These are phyloP conservation scores for Suillus spraguei DNA, from an alignment of 768 basidiomycete genomes.

Conservation along the genomic window DNA sequence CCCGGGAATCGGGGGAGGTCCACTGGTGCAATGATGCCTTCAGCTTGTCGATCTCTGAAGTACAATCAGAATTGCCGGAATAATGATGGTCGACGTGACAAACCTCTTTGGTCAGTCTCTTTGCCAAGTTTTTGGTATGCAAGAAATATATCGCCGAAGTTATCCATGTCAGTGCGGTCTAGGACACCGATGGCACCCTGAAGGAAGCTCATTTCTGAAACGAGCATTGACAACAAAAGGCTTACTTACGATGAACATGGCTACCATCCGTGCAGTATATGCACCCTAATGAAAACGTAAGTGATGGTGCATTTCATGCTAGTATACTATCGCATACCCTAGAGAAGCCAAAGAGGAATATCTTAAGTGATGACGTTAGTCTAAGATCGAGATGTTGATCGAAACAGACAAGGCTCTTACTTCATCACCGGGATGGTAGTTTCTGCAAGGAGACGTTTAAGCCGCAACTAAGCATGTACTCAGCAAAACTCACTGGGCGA, in stretches of 20 bases:
- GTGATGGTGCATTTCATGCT: not conserved
- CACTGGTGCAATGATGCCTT: conserved; percentile 53
- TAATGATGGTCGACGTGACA: conserved; percentile 4
- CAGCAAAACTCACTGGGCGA: conserved; percentile 61
- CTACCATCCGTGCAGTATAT: conserved; percentile 76
- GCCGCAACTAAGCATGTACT: not conserved
- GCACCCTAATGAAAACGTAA: conserved; percentile 52
- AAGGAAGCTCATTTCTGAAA: not conserved
- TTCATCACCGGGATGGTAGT: conserved; percentile 74
- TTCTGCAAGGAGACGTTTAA: conserved; percentile 41
- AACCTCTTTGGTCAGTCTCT: conserved; percentile 47
- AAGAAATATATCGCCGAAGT: conserved; percentile 66
- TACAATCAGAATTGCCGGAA: not conserved
- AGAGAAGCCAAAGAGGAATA: conserved; percentile 80
- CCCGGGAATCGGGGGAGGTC: conserved; percentile 52
- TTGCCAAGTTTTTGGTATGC: conserved; percentile 65
- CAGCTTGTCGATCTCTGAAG: conserved; percentile 39
- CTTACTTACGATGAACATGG: conserved; percentile 62
- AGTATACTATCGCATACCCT: conserved; percentile 43
- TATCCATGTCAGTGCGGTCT: conserved; percentile 70
- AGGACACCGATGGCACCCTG: conserved; percentile 75
- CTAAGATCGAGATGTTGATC: conserved; percentile 8
- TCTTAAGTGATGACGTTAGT: conserved; percentile 40
- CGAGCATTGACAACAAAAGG: conserved; percentile 9
- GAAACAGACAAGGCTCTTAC: conserved; percentile 32